Evolutionary conservation across 192 early-diverging fungal species (phyloP).

Genomic region (Backusella macrospora): DNA sequence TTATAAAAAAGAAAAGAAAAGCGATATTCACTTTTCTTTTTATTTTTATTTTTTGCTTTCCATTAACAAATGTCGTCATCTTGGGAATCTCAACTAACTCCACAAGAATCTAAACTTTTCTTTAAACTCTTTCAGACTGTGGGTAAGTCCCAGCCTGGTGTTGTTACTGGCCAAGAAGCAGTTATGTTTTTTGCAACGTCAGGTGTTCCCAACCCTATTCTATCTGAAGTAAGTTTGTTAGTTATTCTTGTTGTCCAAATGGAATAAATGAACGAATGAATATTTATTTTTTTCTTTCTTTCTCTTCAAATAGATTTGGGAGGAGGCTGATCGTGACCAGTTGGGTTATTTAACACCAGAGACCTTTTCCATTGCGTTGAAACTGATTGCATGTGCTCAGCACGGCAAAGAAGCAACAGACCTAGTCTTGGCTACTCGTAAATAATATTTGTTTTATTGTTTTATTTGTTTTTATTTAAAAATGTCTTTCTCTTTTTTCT

Average conservation of each 20-base stretch:
- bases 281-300: no score
- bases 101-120: conserved; percentile 65
- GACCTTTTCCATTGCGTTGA: conserved; percentile 80
- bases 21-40: background rate
- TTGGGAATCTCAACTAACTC: conserved; percentile 48
- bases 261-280: background rate
- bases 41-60: background rate
- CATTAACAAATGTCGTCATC: conserved; percentile 17
- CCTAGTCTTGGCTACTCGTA: conserved; percentile 25
- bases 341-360: conserved; percentile 74
- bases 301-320: conserved; percentile 65
- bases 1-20: background rate
- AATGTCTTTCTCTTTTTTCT: no score
- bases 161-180: conserved; percentile 68
- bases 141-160: conserved; percentile 63
- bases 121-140: conserved; percentile 62
- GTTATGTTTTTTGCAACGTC: conserved; percentile 77
- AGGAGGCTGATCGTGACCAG: conserved; percentile 75
- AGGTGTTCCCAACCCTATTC: conserved; percentile 58
- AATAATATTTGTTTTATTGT: background rate
- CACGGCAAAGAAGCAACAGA: conserved; percentile 28
- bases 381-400: conserved; percentile 66
- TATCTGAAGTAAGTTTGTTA: conserved; percentile 56
- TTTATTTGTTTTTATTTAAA: background rate
- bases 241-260: background rate